Conservation (phyloP, 768 basidiomycete genomes). For the Tricholoma furcatifolium region DNA sequence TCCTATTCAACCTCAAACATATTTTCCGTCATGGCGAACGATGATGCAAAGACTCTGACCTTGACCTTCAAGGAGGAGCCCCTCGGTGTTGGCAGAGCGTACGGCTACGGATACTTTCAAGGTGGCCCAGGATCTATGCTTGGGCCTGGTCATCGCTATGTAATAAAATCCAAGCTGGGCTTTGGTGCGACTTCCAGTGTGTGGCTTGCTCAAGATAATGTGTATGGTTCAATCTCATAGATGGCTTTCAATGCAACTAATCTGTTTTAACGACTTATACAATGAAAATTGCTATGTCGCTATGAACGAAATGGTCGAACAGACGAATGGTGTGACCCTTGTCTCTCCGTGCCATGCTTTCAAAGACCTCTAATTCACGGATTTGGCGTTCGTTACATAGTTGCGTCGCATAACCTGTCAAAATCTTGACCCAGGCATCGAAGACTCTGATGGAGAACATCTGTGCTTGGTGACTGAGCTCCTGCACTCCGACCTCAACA, state of each 20-base stretch:
- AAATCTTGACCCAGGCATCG: constrained; percentile 23
- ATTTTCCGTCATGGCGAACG: too few relatives aligned
- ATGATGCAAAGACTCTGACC: too few relatives aligned
- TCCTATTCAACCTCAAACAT: too few relatives aligned
- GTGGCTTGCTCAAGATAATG: constrained; percentile 27
- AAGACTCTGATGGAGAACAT: constrained; percentile 21
- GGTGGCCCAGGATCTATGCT: constrained; percentile 24
- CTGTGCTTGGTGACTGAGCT: constrained; percentile 26
- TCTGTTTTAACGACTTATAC: neutral
- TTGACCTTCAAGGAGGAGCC: constrained; percentile 26
- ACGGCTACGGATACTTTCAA: constrained; percentile 26
- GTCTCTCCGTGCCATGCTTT: too few relatives aligned
- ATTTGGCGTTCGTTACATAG: too few relatives aligned
- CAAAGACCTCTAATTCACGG: too few relatives aligned
- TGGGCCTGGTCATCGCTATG: constrained; percentile 26
- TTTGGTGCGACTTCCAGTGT: constrained; percentile 30
- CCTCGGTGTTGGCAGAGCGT: constrained; percentile 23
- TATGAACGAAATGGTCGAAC: constrained; percentile 28
- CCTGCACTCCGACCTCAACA: constrained; percentile 25
- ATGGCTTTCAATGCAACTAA: neutral
- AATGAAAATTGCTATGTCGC: constrained; percentile 27
- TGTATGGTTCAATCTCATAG: constrained; percentile 13
- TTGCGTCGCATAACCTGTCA: too few relatives aligned
- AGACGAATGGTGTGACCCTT: too few relatives aligned
- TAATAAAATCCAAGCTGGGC: constrained; percentile 26